Conservation (phyloP, 306 rosid genomes). For the Ochetophila trinervis region DNA sequence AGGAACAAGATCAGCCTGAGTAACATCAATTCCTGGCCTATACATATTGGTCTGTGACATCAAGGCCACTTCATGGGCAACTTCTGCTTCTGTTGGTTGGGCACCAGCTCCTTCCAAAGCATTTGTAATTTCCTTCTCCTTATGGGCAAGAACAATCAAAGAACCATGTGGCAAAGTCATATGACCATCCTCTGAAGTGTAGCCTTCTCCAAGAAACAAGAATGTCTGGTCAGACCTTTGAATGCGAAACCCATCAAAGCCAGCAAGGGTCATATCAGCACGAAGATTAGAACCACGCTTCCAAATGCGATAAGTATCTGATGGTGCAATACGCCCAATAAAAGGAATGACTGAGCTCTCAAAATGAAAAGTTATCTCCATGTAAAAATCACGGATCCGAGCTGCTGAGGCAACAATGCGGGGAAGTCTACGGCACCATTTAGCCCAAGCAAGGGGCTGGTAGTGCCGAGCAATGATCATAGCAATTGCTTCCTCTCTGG, state of each 20-base stretch:
- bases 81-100: slow-evolving; percentile 93
- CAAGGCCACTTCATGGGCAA: slow-evolving; percentile 88
- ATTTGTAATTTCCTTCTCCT: slow-evolving; percentile 92
- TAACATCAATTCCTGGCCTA: slow-evolving; percentile 97
- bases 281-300: slow-evolving; percentile 98
- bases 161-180: slow-evolving; percentile 74
- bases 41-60: slow-evolving; percentile 97
- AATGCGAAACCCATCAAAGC: slow-evolving; percentile 95
- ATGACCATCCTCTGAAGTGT: slow-evolving; percentile 74
- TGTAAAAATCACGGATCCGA: slow-evolving; percentile 95
- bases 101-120: slow-evolving; percentile 98
- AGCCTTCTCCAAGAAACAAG: slow-evolving; percentile 96
- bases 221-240: slow-evolving; percentile 96
- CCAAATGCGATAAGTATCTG: slow-evolving; percentile 98
- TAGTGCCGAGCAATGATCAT: slow-evolving; percentile 87
- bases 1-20: slow-evolving; percentile 96
- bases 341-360: slow-evolving; percentile 99
- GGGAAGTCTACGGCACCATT: slow-evolving; percentile 98
- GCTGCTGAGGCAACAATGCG: slow-evolving; percentile 85
- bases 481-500: slow-evolving; percentile 87
- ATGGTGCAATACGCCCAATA: slow-evolving; percentile 93
- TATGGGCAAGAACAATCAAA: slow-evolving; percentile 89
- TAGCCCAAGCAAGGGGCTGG: slow-evolving; percentile 97
- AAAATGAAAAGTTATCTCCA: slow-evolving; percentile 97
- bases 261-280: slow-evolving; percentile 99